phyloP scores from a whole-genome alignment of 2,329 filamentous ascomycete species.

The Cladosporium sp. region DNA sequence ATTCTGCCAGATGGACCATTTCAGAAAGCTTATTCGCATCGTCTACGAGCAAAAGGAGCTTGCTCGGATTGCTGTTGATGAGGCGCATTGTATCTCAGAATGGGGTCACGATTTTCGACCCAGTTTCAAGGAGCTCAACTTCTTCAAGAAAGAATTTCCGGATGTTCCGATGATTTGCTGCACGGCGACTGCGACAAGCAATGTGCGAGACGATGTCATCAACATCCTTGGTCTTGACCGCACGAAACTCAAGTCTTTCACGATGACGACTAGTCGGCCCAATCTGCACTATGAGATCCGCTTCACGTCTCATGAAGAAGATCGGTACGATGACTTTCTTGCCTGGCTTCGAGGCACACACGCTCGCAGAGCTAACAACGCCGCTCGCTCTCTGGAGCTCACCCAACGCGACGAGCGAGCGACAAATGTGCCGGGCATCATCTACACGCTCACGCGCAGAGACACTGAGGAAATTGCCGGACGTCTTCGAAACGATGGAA shows the following conservation, averaged over 20 bases:
- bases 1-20: slow-evolving; percentile 71
- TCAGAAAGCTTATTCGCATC: slow-evolving; percentile 68
- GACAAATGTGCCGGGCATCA: slow-evolving; percentile 69
- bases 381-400: slow-evolving; percentile 56
- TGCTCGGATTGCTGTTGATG: slow-evolving; percentile 84
- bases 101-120: slow-evolving; percentile 98
- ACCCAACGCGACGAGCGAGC: slow-evolving; percentile 46
- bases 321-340: slow-evolving; percentile 71
- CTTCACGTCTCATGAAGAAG: slow-evolving; percentile 71
- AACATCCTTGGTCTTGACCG: slow-evolving; percentile 65
- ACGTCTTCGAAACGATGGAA: slow-evolving; percentile 61
- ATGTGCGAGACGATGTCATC: slow-evolving; percentile 79
- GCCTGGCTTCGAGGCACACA: slow-evolving; percentile 72
- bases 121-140: slow-evolving; percentile 80
- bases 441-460: slow-evolving; percentile 70
- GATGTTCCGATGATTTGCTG: slow-evolving; percentile 87
- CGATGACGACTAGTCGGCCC: slow-evolving; percentile 75
- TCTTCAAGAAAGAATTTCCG: slow-evolving; percentile 78
- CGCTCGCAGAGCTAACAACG: slow-evolving; percentile 58
- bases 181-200: slow-evolving; percentile 81
- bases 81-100: slow-evolving; percentile 96
- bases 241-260: slow-evolving; percentile 65
- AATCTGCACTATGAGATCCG: slow-evolving; percentile 90
- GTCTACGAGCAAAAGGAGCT: slow-evolving; percentile 79
- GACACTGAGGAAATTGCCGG: slow-evolving; percentile 70